Evolutionary conservation across 2,329 filamentous ascomycete species (phyloP), one percentile per base, ranked within the genome.

Genomic region (Xylaria sp.): DNA sequence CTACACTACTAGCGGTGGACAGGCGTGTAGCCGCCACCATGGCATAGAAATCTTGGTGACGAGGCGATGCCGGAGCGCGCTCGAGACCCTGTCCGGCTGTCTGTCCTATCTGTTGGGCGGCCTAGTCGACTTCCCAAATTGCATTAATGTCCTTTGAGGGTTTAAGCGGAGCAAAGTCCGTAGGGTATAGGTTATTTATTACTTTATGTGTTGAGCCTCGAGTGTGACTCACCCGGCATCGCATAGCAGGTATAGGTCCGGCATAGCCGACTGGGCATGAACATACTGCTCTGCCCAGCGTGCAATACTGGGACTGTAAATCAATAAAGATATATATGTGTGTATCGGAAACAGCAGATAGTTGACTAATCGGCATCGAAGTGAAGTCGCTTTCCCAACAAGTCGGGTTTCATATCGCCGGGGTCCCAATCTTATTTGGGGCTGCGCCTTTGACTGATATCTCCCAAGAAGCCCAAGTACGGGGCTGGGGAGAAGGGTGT

Each of bases 11-110:
- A 63, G 66, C 61, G 42, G 61, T 68, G 57, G 55, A 57, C 32
- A 35, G 32, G 32, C 40, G 32, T 57, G 50, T 64, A 48, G 23
- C 48, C 57, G 44, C 25, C 42, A 44, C 50, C 47, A 50, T 50
- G 21, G 2, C 37, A 29, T 47, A 18, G 32, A 35, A 10, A 35
- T 5, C 48, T 50, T 44, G 60, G 57, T 69, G 68, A 62, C 65
- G 68, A 70, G 68, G 68, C 68, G 68, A 68, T 70, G 68, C 61
- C 68, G 68, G 64, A 60, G 64, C 29, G 32, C n/a, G 4, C 32
- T 53, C n/a, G 25, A 48, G 37, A 42, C 60, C 35, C 60, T 54
- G 47, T 51, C 21, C 21, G n/a, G 21, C 32, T 55, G 60, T 48
- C 32, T 55, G 60, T 48, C 32, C 25, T 23, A 23, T 21, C n/a